phyloP scores from a whole-genome alignment of 345 rosid genomes.

The Erysimum cheiranthoides region DNA sequence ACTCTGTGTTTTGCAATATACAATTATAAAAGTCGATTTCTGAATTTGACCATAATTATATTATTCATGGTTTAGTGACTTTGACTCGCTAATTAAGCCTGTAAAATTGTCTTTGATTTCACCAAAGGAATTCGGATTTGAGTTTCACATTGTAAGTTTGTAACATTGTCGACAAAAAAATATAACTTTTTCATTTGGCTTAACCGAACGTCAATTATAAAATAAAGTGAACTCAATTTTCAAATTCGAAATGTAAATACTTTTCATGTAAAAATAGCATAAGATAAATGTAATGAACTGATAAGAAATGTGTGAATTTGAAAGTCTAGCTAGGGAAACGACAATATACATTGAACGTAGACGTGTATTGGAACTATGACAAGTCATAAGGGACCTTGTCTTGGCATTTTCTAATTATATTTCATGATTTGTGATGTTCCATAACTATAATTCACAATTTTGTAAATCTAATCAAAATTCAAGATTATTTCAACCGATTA shows the following conservation, averaged over 20 bases:
- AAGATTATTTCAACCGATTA: too few relatives aligned
- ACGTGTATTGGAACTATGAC: conserved; percentile 15
- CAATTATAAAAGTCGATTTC: background rate
- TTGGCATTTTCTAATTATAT: background rate
- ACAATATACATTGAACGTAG: conserved; percentile 26
- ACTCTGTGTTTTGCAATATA: background rate
- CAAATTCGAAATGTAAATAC: background rate
- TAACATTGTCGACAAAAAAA: background rate
- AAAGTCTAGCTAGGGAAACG: background rate
- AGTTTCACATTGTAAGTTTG: background rate
- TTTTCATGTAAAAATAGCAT: background rate
- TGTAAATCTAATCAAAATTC: too few relatives aligned
- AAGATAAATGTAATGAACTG: background rate
- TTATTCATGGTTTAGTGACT: too few relatives aligned
- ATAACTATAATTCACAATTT: too few relatives aligned
- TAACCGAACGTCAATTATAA: background rate
- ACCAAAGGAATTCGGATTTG: background rate
- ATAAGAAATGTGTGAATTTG: conserved; percentile 33
- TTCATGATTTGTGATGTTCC: too few relatives aligned
- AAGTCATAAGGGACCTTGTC: background rate
- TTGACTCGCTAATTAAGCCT: too few relatives aligned
- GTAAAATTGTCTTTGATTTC: background rate
- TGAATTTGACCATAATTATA: background rate
- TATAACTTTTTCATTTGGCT: background rate
- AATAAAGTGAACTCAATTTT: background rate